Base-by-base conservation (phyloP, 208 protist genomes). In the Acanthamoeba rhysodes region DNA sequence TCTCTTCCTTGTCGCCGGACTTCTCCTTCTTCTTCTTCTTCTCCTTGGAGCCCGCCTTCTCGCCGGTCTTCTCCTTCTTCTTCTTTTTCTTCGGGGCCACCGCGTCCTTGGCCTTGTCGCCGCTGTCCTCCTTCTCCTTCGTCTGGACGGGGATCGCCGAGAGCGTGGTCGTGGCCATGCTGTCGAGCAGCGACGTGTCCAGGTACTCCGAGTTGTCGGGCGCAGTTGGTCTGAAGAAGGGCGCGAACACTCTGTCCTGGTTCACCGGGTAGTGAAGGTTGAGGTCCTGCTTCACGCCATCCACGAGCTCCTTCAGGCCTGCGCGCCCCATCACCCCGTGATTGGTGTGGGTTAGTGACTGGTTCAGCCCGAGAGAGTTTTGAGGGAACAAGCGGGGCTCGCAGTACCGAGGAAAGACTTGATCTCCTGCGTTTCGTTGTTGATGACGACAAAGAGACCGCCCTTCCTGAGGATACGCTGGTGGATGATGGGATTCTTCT, bases 391-490 rank as follows among this genome's bases (percentile, higher is more conserved):
- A 20, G 14, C 18, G 55, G 20, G 53, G 62, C 4, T 8, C 2
- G 9, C n/a, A 4, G 37, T 82, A 82, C 74, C 74, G 74, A 82
- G 37, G 37, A 82, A 82, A 34, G 74, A 82, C 74, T 82, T 82
- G 74, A 82, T 82, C 41, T 82, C 74, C 74, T 82, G 74, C 74
- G 74, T 82, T 34, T 82, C 74, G 37, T 82, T 90, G 82, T 90
- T 90, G 50, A 90, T 68, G 32, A 90, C 57, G 12, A 59, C 82
- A n/a, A 90, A 90, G 53, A 90, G 82, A 29, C 82, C 53, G 8
- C 82, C 82, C 29, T 90, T 68, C 57, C 82, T 68, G 50, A 59
- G 57, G 57, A 68, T 37, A 14, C 57, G 82, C 48, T 68, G 48
- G 50, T 68, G 82, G 53, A 68, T 90, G 53, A 90, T 90, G 50